These are phyloP conservation scores for Acephala macrosclerotiorum DNA, from an alignment of 2,329 filamentous ascomycete genomes.

Conservation along the genomic window DNA sequence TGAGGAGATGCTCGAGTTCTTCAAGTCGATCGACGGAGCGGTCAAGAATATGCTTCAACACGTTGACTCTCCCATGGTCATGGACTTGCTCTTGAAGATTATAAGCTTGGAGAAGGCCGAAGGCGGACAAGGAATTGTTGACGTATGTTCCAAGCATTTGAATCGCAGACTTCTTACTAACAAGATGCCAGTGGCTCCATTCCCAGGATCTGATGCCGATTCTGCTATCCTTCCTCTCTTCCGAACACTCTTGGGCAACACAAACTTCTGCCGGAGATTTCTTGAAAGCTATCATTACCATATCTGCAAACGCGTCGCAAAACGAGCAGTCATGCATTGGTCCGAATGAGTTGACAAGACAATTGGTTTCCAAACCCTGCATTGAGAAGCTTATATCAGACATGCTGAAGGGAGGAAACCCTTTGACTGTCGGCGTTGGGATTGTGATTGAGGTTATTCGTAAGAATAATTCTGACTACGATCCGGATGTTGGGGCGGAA, in stretches of 20 bases:
- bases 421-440: slow-evolving; percentile 93
- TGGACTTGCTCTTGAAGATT: slow-evolving; percentile 96
- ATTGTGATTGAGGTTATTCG: slow-evolving; percentile 98
- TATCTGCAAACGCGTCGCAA: slow-evolving; percentile 96
- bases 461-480: slow-evolving; percentile 99
- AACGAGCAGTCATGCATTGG: slow-evolving; percentile 99
- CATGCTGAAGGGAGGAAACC: slow-evolving; percentile 94
- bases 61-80: slow-evolving; percentile 97
- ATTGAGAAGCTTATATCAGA: slow-evolving; percentile 85
- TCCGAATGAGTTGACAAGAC: slow-evolving; percentile 93
- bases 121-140: slow-evolving; percentile 89
- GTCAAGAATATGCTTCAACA: slow-evolving; percentile 88
- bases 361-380: slow-evolving; percentile 87
- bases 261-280: slow-evolving; percentile 98
- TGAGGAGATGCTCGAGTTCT: slow-evolving; percentile 91
- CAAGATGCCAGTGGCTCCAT: slow-evolving; percentile 80
- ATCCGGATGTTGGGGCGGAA: slow-evolving; percentile 86
- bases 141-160: slow-evolving; percentile 64
- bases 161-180: slow-evolving; percentile 14
- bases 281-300: slow-evolving; percentile 97
- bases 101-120: slow-evolving; percentile 95
- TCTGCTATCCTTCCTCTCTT: slow-evolving; percentile 84
- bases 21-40: slow-evolving; percentile 83
- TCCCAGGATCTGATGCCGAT: slow-evolving; percentile 86
- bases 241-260: slow-evolving; percentile 85